These are phyloP conservation scores for Tulasnella sp. DNA, from an alignment of 768 basidiomycete genomes.

Conservation along the genomic window DNA sequence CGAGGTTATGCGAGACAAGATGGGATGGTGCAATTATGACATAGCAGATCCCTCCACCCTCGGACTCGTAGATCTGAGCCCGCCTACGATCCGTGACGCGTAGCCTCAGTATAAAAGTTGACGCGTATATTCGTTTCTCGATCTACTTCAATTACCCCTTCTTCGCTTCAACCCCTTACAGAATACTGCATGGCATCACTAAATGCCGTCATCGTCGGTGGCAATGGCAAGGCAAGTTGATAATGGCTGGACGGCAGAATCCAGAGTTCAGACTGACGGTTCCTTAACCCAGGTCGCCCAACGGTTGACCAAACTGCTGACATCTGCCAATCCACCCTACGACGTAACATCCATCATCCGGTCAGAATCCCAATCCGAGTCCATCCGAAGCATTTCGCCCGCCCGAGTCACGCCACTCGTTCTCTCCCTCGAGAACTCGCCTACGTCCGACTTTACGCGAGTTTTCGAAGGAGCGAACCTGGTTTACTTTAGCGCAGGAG, in stretches of 20 bases:
- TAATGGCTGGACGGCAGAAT: neutral
- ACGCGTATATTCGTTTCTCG: too few species aligned
- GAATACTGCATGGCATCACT: slow-evolving; percentile 10
- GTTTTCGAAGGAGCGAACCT: slow-evolving; percentile 31
- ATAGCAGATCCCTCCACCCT: too few species aligned
- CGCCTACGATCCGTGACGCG: too few species aligned
- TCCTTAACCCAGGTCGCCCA: neutral
- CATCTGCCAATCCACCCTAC: neutral
- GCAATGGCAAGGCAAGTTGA: slow-evolving; percentile 37
- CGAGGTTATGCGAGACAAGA: too few species aligned
- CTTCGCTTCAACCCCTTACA: too few species aligned
- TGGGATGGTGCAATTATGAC: too few species aligned
- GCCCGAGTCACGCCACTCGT: slow-evolving; percentile 32
- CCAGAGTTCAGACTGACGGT: neutral
- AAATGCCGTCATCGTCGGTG: slow-evolving; percentile 41
- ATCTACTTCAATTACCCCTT: too few species aligned
- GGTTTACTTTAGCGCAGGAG: slow-evolving; percentile 35
- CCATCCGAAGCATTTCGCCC: slow-evolving; percentile 7
- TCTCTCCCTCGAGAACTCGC: slow-evolving; percentile 44
- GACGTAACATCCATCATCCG: slow-evolving; percentile 1
- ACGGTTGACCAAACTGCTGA: slow-evolving; percentile 6
- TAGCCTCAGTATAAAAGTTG: too few species aligned
- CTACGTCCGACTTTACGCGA: slow-evolving; percentile 34
- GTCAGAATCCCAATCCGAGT: neutral
- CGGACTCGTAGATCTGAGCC: too few species aligned